Evolutionary conservation across 192 early-diverging fungal species (phyloP), one percentile per base, ranked within the genome.

Genomic region (Coemansia sp.): DNA sequence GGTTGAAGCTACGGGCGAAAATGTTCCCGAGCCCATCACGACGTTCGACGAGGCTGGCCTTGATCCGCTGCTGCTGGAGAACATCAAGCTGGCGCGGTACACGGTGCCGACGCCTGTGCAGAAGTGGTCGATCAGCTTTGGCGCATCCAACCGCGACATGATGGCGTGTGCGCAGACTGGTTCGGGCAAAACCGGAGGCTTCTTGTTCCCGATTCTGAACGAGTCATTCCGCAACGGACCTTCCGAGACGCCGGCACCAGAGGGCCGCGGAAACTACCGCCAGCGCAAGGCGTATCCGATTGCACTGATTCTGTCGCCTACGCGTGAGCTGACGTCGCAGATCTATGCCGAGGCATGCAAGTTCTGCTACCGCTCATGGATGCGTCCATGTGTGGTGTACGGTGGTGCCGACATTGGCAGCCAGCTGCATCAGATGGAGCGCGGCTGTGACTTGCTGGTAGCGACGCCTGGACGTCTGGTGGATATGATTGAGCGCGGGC

Each of bases 131-230:
- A 89, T 90, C 68, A 88, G 87, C 66, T 91, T 90, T 77, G 90
- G 94, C 34, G 79, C 83, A 37, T 70, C 74, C 34, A 87, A 88
- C 53, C 89, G 96, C 67, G 96, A 98, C 79, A 81, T 98, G 80
- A 98, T 98, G 96, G 96, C 94, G 25, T 98, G 95, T 74, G 96
- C 96, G 28, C 96, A 98, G 79, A 98, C 96, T 20, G 96, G 96
- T 80, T 91, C 88, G 21, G 90, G 92, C 51, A 93, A 98, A 82
- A 98, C 96, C 46, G 96, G 90, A 61, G 96, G 95, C 47, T 98
- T 98, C 84, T 84, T 98, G 63, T 90, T 98, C 83, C 96, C 96
- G 44, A 97, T 98, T 54, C 85, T 98, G 36, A 89, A 88, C 46
- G 90, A 96, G 71, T 86, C 89, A 55, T 98, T 95, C 85, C 85